Evolutionary conservation across 257 asterid genomes (phyloP).

Genomic region (Petunia axillaris): DNA sequence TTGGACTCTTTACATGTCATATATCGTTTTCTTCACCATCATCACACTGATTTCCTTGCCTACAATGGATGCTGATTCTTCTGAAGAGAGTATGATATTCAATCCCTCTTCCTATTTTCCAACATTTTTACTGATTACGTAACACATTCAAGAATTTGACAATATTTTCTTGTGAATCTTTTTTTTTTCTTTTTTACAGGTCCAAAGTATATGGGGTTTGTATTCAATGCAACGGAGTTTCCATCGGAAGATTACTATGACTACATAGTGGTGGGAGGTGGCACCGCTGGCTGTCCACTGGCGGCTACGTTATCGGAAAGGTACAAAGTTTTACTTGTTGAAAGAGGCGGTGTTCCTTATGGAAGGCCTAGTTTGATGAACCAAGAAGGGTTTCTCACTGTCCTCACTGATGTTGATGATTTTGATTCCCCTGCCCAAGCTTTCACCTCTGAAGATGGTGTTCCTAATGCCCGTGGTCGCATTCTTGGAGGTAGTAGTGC

Average conservation of each 20-base stretch:
- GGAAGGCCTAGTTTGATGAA: conserved; percentile 67
- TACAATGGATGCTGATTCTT: conserved; percentile 42
- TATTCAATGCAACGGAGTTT: conserved; percentile 66
- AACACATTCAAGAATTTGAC: background rate
- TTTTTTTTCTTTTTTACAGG: conserved; percentile 39
- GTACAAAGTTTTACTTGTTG: conserved; percentile 74
- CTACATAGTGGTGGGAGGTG: conserved; percentile 79
- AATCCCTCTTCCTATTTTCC: background rate
- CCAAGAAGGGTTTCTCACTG: conserved; percentile 67
- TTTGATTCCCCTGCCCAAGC: conserved; percentile 76
- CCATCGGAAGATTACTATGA: conserved; percentile 60
- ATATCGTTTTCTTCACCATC: conserved; percentile 36
- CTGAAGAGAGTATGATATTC: conserved; percentile 57
- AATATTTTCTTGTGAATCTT: background rate
- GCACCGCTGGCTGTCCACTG: conserved; percentile 92
- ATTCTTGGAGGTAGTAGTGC: conserved; percentile 94
- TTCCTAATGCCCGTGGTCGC: conserved; percentile 90
- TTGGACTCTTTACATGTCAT: conserved; percentile 23
- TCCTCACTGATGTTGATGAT: conserved; percentile 58
- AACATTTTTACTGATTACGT: background rate
- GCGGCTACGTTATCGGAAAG: conserved; percentile 80
- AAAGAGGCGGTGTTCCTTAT: conserved; percentile 78
- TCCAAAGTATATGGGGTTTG: conserved; percentile 58
- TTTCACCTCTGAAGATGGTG: conserved; percentile 83
- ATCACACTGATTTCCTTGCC: conserved; percentile 43